Evolutionary conservation across 2,329 filamentous ascomycete species (phyloP), one percentile per base, ranked within the genome.

Genomic region (Penicillium sp.): DNA sequence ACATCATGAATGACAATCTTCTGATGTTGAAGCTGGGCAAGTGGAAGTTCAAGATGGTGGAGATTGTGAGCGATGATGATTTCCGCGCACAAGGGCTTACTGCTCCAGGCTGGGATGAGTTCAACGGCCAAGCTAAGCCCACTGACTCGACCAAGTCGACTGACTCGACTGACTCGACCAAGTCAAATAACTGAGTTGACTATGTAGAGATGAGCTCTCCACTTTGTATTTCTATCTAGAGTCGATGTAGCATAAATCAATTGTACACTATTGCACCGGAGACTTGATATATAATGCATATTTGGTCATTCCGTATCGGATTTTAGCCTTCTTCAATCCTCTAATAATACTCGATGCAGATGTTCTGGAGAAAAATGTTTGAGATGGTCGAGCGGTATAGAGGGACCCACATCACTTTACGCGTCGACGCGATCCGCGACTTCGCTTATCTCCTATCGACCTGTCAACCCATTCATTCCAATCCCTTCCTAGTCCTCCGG

Each of bases 11-110:
- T 24, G 78, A 71, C 26, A 71, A 78, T 1, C 64, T 81, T 2
- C 59, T 86, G n/a, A 75, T 85, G 8, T 58, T 86, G 9, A 73
- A 81, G 54, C 61, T 79, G 2, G 84, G 84, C 7, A 86, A 86
- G 63, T 83, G 80, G 76, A 84, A 81, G 61, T 74, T 85, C 33
- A 81, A 80, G 60, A 70, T 84, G 21, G 74, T 85, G 28, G 76
- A 77, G 42, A 74, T 86, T 39, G 67, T 85, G 5, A 71, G 74
- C 12, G 82, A 85, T 52, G 74, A 77, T 33, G 75, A 82, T 21
- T 84, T 79, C 58, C 73, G 75, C 45, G 68, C 68, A 12, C 63
- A 67, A 41, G 78, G 77, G 1, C 65, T 79, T 18, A 72, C 68
- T 13, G 78, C 73, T 36, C 79, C 80, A 15, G 80, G 80, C 2